These are phyloP conservation scores for Neonectria punicea DNA, from an alignment of 2,329 filamentous ascomycete genomes.

Conservation along the genomic window DNA sequence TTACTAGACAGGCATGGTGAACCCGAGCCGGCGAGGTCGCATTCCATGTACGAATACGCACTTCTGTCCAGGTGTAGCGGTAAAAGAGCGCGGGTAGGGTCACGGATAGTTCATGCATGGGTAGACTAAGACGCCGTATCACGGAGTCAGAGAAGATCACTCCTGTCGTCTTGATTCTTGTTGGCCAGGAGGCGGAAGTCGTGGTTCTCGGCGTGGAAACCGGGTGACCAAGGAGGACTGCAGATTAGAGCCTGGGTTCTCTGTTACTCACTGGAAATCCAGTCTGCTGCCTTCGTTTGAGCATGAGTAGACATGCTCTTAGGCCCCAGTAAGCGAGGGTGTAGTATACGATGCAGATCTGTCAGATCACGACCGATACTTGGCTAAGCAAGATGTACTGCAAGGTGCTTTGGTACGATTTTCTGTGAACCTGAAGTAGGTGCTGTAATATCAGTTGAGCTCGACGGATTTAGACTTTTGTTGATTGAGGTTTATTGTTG, in stretches of 20 bases:
- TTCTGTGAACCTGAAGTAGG: neutral
- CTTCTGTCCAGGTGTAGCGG: neutral
- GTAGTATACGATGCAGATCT: neutral
- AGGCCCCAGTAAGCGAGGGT: constrained; percentile 23
- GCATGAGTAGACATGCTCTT: neutral
- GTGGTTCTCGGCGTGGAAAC: constrained; percentile 23
- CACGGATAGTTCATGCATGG: constrained; percentile 26
- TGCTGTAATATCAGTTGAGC: neutral
- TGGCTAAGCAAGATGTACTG: neutral
- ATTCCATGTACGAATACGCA: neutral
- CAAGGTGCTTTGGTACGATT: neutral
- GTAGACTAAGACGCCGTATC: constrained; percentile 27
- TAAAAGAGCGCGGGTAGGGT: constrained; percentile 6
- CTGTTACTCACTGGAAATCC: constrained; percentile 20
- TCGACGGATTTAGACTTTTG: neutral
- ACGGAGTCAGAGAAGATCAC: constrained; percentile 16
- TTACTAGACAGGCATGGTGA: constrained; percentile 15
- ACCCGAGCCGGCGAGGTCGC: constrained; percentile 19
- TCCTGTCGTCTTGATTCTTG: constrained; percentile 10
- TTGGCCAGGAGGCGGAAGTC: constrained; percentile 13
- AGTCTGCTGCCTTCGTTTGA: neutral
- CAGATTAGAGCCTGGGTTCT: constrained; percentile 16
- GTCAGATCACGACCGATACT: neutral
- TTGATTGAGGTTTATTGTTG: neutral
- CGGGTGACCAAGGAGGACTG: constrained; percentile 24